Evolutionary conservation across 148 eudicot genomes (phyloP).

Genomic region (Salicornia ramosissima): DNA sequence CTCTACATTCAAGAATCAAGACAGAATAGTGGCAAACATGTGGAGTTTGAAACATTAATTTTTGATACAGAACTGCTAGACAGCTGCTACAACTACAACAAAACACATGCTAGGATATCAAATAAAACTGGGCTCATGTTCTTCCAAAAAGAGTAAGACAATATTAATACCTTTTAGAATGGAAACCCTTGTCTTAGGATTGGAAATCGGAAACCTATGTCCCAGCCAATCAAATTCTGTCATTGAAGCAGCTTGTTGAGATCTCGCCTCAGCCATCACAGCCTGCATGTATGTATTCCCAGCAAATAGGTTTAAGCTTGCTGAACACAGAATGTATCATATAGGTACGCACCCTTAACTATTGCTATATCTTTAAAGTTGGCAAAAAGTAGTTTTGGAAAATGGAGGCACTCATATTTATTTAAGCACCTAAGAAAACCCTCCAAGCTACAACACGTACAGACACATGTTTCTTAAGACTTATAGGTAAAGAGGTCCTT

Average conservation of each 20-base stretch:
- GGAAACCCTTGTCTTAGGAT: conserved; percentile 92
- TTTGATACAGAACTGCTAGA: no score
- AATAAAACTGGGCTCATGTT: background rate
- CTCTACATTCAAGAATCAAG: no score
- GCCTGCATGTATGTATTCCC: conserved; percentile 45
- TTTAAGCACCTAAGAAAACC: no score
- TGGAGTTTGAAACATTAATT: no score
- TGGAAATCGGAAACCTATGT: conserved; percentile 71
- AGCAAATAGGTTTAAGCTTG: background rate
- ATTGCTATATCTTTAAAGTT: background rate
- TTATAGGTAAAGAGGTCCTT: background rate
- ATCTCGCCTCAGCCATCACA: conserved; percentile 93
- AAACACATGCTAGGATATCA: background rate
- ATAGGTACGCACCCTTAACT: background rate
- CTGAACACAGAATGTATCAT: background rate
- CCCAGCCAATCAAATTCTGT: conserved; percentile 98
- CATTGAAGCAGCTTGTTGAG: conserved; percentile 98
- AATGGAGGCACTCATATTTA: background rate
- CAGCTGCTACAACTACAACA: background rate
- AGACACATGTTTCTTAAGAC: background rate
- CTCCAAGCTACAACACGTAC: background rate
- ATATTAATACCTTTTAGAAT: conserved; percentile 70
- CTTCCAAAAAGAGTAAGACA: conserved; percentile 11
- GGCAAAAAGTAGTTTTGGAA: background rate
- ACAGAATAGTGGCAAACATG: no score